Evolutionary conservation across 2,329 filamentous ascomycete species (phyloP).

Genomic region (Cryphonectria nitschkei): DNA sequence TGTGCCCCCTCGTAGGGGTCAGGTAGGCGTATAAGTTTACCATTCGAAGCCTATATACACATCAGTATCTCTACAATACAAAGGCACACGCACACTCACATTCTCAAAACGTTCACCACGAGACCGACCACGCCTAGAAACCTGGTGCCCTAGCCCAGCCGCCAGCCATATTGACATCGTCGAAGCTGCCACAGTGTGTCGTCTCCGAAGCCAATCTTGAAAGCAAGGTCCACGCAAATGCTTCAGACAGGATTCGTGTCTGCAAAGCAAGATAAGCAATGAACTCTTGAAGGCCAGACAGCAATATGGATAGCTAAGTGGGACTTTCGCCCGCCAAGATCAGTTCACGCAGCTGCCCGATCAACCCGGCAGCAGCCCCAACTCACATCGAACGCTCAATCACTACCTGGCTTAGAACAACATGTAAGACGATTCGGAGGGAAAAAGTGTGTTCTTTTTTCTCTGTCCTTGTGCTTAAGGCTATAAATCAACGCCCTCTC

Average conservation of each 20-base stretch:
- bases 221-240: neutral
- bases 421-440: neutral
- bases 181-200: neutral
- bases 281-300: neutral
- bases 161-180: neutral
- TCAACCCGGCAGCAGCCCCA: neutral
- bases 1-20: too few species aligned
- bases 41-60: too few species aligned
- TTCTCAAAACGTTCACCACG: neutral
- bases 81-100: neutral
- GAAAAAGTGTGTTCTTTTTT: neutral
- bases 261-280: neutral
- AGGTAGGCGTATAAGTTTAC: too few species aligned
- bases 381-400: neutral
- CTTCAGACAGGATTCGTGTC: neutral
- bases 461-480: constrained; percentile 5
- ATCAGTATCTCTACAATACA: too few species aligned
- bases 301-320: neutral
- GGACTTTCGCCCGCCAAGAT: neutral
- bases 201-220: neutral
- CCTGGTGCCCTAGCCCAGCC: neutral
- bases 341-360: neutral
- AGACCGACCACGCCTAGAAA: neutral
- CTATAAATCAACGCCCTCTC: constrained; percentile 2
- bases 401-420: neutral